Evolutionary conservation across 2,329 filamentous ascomycete species (phyloP).

Genomic region (Rachicladosporium sp.): DNA sequence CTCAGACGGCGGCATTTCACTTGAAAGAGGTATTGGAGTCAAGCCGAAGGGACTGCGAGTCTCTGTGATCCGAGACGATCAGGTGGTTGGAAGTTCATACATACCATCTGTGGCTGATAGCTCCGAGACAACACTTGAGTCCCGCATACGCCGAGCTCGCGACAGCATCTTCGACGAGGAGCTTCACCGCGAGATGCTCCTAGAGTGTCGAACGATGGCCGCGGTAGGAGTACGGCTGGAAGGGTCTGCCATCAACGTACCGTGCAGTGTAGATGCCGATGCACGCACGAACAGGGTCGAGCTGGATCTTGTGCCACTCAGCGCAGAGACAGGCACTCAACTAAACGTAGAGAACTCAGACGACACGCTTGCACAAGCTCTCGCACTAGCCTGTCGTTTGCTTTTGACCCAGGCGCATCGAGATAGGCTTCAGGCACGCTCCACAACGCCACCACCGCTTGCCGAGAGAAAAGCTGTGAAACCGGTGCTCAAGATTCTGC

Average conservation of each 20-base stretch:
- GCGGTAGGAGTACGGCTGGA: conserved; percentile 57
- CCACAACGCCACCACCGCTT: conserved; percentile 48
- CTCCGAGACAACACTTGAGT: conserved; percentile 49
- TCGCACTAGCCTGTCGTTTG: conserved; percentile 58
- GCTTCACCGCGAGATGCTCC: conserved; percentile 76
- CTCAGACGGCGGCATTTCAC: conserved; percentile 59
- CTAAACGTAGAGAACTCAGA: conserved; percentile 15
- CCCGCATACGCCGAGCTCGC: conserved; percentile 59
- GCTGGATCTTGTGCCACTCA: conserved; percentile 53
- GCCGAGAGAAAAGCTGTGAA: conserved; percentile 37
- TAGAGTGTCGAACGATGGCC: conserved; percentile 63
- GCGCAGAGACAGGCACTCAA: conserved; percentile 7
- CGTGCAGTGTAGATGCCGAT: neutral
- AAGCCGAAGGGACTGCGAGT: conserved; percentile 54
- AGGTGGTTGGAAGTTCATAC: conserved; percentile 44
- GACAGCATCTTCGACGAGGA: conserved; percentile 76
- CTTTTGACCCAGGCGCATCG: conserved; percentile 70
- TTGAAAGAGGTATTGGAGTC: conserved; percentile 53
- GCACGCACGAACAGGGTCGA: conserved; percentile 34
- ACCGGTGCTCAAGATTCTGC: conserved; percentile 45
- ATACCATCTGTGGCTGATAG: conserved; percentile 21
- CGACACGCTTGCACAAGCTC: conserved; percentile 47
- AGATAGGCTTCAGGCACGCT: conserved; percentile 57
- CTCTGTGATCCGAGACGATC: conserved; percentile 46
- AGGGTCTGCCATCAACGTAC: conserved; percentile 28